phyloP scores from a whole-genome alignment of 768 basidiomycete genomes.

The Clavaria fumosa region DNA sequence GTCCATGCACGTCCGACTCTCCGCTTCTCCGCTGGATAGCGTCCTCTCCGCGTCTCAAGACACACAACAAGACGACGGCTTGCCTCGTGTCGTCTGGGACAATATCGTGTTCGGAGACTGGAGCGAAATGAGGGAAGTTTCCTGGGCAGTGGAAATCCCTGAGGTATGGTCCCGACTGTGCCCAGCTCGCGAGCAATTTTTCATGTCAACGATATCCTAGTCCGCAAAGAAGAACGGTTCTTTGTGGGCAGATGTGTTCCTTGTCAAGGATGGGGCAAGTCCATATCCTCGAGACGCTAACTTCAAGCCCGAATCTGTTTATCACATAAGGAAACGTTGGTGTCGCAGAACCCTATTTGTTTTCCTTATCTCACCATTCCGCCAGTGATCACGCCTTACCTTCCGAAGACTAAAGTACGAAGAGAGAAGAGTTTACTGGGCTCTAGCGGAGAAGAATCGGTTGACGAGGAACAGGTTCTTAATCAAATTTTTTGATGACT shows the following conservation, averaged over 20 bases:
- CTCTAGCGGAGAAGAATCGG: conserved; percentile 23
- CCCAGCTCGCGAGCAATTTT: not conserved
- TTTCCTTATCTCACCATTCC: conserved; percentile 1
- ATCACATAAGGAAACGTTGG: conserved; percentile 60
- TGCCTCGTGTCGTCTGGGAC: conserved; percentile 64
- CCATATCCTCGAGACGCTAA: conserved; percentile 42
- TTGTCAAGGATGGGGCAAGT: conserved; percentile 48
- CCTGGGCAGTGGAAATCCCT: conserved; percentile 52
- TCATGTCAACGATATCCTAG: no score
- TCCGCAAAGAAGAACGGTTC: conserved; percentile 64
- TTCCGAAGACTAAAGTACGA: conserved; percentile 52
- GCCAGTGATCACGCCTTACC: conserved; percentile 75
- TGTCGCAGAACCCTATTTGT: conserved; percentile 3
- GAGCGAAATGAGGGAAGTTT: conserved; percentile 39
- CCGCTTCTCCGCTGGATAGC: conserved; percentile 47
- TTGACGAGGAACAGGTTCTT: conserved; percentile 37
- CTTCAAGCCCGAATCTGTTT: conserved; percentile 42
- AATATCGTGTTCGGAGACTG: conserved; percentile 70
- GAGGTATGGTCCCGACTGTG: conserved; percentile 27
- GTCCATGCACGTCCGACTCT: conserved; percentile 60
- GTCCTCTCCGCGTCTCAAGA: conserved; percentile 42
- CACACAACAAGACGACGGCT: conserved; percentile 30
- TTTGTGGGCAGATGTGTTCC: conserved; percentile 71
- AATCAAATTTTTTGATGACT: conserved; percentile 1
- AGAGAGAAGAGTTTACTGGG: conserved; percentile 73